phyloP scores from a whole-genome alignment of 176 grass and related monocot genomes.

The Aegilops tauschii region DNA sequence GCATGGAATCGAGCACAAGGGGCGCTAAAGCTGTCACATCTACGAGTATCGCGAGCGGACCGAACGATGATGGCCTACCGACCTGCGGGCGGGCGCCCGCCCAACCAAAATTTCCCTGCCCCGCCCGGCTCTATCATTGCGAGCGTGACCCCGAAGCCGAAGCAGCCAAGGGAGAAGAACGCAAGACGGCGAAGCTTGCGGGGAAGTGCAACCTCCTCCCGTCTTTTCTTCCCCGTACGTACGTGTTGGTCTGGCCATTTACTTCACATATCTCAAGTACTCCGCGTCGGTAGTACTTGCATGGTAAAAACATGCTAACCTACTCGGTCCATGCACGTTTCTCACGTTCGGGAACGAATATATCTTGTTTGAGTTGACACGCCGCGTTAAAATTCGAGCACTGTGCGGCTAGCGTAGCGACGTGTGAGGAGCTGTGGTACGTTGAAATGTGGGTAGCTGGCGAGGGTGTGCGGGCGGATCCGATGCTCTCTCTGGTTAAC shows the following conservation, averaged over 20 bases:
- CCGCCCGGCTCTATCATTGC: constrained; percentile 1
- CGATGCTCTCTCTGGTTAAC: background rate
- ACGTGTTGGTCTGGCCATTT: background rate
- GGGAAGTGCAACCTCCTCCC: background rate
- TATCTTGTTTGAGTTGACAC: background rate
- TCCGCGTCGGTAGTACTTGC: background rate
- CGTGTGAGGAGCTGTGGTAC: background rate
- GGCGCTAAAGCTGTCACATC: constrained; percentile 30
- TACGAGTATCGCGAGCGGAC: background rate
- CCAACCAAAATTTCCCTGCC: background rate
- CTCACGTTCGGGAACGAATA: background rate
- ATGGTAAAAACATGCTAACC: background rate
- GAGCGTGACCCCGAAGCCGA: background rate
- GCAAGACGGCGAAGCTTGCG: background rate
- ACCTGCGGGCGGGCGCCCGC: background rate
- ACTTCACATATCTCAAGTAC: background rate
- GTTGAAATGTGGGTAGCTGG: background rate
- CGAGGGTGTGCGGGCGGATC: background rate
- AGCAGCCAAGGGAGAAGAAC: background rate
- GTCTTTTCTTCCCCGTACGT: background rate
- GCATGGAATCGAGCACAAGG: background rate
- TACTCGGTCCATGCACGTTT: background rate
- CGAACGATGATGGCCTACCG: background rate
- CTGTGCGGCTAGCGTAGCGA: background rate
- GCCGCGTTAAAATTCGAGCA: background rate